Conservation (phyloP, 176 grass and related monocot genomes). For the Hyparrhenia diplandra region DNA sequence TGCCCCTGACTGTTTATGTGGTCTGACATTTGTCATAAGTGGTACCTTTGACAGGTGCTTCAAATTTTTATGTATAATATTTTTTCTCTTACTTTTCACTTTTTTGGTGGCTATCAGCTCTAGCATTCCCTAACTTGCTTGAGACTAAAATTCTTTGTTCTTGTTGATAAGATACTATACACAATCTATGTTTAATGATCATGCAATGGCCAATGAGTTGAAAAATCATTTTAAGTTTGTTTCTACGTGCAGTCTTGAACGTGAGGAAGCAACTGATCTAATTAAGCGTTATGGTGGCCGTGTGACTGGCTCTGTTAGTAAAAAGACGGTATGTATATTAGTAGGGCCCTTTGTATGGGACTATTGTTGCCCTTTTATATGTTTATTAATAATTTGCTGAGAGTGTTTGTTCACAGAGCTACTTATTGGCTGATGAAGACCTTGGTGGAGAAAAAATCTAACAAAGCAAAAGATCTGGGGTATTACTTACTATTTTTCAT, state of each 20-base stretch:
- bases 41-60: slow-evolving; percentile 94
- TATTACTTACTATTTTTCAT: slow-evolving; percentile 31
- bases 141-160: not conserved
- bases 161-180: not conserved
- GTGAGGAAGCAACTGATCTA: slow-evolving; percentile 91
- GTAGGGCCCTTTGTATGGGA: not conserved
- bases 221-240: slow-evolving; percentile 17
- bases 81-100: not conserved
- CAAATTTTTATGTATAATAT: not conserved
- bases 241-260: slow-evolving; percentile 69
- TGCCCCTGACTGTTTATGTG: slow-evolving; percentile 78
- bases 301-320: slow-evolving; percentile 87
- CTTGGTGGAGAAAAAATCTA: slow-evolving; percentile 94
- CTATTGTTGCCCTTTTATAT: slow-evolving; percentile 4
- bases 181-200: not conserved
- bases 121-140: not conserved
- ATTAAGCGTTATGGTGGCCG: slow-evolving; percentile 96
- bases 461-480: slow-evolving; percentile 90
- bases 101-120: not conserved
- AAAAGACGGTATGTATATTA: slow-evolving; percentile 73
- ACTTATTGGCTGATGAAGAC: slow-evolving; percentile 94
- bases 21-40: slow-evolving; percentile 94
- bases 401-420: slow-evolving; percentile 51
- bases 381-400: slow-evolving; percentile 5
- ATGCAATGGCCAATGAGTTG: slow-evolving; percentile 12